These are phyloP conservation scores for Teunomyces cretensis DNA, from an alignment of 805 yeast species.

Conservation along the genomic window DNA sequence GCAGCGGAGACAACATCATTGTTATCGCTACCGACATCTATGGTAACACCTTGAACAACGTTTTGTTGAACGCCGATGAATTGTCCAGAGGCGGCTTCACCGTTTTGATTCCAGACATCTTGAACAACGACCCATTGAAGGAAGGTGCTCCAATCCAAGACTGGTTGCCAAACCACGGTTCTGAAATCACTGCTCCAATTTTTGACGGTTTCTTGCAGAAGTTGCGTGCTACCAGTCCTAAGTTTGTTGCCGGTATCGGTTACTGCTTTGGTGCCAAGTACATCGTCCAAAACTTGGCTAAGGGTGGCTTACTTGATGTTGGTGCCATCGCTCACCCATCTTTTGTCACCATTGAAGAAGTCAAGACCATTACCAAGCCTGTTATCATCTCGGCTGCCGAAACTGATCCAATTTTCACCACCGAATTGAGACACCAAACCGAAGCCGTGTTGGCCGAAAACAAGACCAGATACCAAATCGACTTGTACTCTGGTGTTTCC, in stretches of 20 bases:
- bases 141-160: neutral
- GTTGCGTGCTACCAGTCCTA: conserved; percentile 4
- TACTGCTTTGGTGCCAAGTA: conserved; percentile 23
- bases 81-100: conserved; percentile 11
- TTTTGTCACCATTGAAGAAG: conserved; percentile 62
- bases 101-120: conserved; percentile 31
- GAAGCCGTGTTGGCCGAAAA: conserved; percentile 55
- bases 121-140: conserved; percentile 22
- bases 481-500: conserved; percentile 57
- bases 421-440: conserved; percentile 60
- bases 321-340: conserved; percentile 88
- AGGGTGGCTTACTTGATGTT: conserved; percentile 45
- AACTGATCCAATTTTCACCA: conserved; percentile 61
- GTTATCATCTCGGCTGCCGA: conserved; percentile 75
- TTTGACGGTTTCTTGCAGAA: conserved; percentile 10
- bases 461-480: conserved; percentile 57
- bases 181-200: conserved; percentile 10
- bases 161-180: conserved; percentile 12
- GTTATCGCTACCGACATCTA: conserved; percentile 29
- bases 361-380: conserved; percentile 61
- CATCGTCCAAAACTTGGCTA: conserved; percentile 28
- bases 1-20: conserved; percentile 19
- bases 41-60: conserved; percentile 29
- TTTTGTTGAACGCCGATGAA: conserved; percentile 28
- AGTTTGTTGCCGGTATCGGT: conserved; percentile 17